Conservation (phyloP, 257 asterid genomes). For the Salvia hispanica region DNA sequence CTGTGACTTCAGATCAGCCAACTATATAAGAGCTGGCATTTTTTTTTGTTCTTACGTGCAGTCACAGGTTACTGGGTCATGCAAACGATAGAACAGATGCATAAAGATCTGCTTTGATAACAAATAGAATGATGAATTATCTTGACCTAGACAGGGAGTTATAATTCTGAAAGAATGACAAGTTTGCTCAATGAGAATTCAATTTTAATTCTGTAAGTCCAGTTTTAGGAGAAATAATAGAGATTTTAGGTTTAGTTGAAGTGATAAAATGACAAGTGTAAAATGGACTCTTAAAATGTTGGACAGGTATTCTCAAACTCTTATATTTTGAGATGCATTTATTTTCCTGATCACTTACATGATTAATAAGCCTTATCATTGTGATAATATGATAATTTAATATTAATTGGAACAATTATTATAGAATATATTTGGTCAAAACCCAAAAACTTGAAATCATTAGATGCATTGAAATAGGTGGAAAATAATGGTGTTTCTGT, state of each 20-base stretch:
- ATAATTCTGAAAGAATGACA: neutral
- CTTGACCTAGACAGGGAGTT: slow-evolving; percentile 1
- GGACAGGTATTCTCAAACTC: slow-evolving; percentile 1
- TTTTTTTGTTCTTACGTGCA: neutral
- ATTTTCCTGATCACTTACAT: neutral
- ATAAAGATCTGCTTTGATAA: neutral
- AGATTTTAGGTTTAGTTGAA: neutral
- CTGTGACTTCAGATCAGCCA: neutral
- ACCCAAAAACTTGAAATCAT: no score
- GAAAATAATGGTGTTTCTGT: neutral
- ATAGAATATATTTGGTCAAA: no score
- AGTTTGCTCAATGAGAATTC: neutral
- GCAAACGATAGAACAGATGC: neutral
- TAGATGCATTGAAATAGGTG: neutral
- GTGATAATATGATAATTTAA: neutral
- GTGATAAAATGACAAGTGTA: neutral
- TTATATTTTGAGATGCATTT: neutral
- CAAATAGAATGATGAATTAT: neutral
- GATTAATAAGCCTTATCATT: neutral
- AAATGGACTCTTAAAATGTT: neutral
- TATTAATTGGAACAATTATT: neutral
- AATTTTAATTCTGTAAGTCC: neutral
- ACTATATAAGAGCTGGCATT: neutral
- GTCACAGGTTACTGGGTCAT: neutral
- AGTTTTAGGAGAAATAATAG: neutral